phyloP scores from a whole-genome alignment of 2,329 filamentous ascomycete species.

The Aureobasidium melanogenum region DNA sequence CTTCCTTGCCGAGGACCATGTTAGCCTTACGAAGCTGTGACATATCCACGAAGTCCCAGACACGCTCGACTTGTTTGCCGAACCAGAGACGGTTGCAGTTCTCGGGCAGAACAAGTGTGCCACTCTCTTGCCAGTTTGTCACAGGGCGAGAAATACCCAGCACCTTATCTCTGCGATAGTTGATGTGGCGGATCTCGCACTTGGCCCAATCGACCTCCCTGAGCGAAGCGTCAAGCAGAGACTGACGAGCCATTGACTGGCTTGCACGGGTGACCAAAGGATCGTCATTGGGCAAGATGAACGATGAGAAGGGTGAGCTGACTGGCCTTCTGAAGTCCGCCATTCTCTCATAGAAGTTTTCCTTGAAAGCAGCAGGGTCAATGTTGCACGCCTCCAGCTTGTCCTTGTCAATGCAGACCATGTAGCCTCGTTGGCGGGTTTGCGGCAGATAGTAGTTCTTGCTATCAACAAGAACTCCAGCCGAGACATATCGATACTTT shows the following conservation, averaged over 20 bases:
- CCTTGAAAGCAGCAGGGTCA: neutral
- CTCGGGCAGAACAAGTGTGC: conserved; percentile 45
- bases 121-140: conserved; percentile 51
- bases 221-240: conserved; percentile 15
- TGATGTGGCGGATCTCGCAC: conserved; percentile 52
- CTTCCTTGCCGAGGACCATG: neutral
- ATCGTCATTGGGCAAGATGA: conserved; percentile 50
- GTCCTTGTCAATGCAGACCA: conserved; percentile 31
- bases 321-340: conserved; percentile 43
- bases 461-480: conserved; percentile 48
- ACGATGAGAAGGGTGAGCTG: conserved; percentile 54
- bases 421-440: conserved; percentile 34
- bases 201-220: conserved; percentile 42
- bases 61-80: conserved; percentile 45
- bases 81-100: conserved; percentile 46
- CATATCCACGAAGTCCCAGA: conserved; percentile 58
- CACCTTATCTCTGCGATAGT: conserved; percentile 40
- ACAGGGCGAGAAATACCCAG: conserved; percentile 50
- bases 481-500: conserved; percentile 47
- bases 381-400: neutral
- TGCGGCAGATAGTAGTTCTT: conserved; percentile 69
- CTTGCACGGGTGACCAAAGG: conserved; percentile 43
- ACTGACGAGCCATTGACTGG: conserved; percentile 35
- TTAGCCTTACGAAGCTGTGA: conserved; percentile 41
- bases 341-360: conserved; percentile 33